These are phyloP conservation scores for Flaveria trinervia DNA, from an alignment of 129 eudicot genomes.

Conservation along the genomic window DNA sequence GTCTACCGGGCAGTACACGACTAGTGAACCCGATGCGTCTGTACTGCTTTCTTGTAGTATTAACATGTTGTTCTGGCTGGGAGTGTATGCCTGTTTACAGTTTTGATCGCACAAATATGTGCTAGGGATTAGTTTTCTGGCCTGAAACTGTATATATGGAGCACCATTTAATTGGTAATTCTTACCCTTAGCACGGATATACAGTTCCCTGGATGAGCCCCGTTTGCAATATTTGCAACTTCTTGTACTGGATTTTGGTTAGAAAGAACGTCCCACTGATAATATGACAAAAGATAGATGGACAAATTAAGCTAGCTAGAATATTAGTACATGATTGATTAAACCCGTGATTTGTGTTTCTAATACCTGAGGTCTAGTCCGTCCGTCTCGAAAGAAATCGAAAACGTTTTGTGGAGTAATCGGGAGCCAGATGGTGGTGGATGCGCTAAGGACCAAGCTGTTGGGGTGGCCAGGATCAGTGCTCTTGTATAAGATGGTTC, in stretches of 20 bases:
- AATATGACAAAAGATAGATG: too few species aligned
- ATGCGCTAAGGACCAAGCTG: constrained; percentile 61
- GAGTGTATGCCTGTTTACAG: constrained; percentile 50
- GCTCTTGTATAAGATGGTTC: constrained; percentile 51
- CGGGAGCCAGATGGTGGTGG: constrained; percentile 72
- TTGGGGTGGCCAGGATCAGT: constrained; percentile 32
- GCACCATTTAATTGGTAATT: neutral
- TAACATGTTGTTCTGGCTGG: constrained; percentile 71
- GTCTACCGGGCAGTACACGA: constrained; percentile 73
- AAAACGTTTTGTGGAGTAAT: constrained; percentile 49
- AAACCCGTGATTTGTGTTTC: neutral
- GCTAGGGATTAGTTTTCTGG: neutral
- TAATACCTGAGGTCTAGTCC: constrained; percentile 64
- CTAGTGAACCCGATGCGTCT: constrained; percentile 60
- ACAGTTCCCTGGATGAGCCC: constrained; percentile 74
- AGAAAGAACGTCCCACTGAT: constrained; percentile 82
- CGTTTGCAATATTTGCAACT: constrained; percentile 64
- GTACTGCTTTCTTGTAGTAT: constrained; percentile 83
- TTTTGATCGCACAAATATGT: neutral
- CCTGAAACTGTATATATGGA: neutral
- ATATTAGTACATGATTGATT: neutral
- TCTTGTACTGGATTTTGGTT: constrained; percentile 73
- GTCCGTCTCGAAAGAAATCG: constrained; percentile 54
- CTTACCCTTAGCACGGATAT: constrained; percentile 75
- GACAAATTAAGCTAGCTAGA: neutral